Percentiles rank a stretch among this genome's conserved stretches.
These are phyloP conservation scores for Didymella glomerata DNA, from an alignment of 2,329 filamentous ascomycete genomes.

Conservation along the genomic window DNA sequence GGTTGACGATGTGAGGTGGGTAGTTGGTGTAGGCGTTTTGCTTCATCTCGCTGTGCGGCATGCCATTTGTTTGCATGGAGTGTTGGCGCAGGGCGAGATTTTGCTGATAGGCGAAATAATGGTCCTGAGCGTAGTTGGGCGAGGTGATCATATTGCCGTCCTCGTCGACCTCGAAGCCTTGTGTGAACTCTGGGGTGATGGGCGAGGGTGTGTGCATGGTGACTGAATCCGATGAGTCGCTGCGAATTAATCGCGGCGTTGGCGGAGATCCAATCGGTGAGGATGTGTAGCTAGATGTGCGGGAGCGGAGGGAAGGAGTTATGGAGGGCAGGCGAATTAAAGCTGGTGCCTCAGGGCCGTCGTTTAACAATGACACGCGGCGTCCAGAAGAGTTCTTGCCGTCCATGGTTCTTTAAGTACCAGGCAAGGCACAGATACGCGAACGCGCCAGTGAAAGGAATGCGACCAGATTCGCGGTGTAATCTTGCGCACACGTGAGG, in stretches of 20 bases:
- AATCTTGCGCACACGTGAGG: constrained; percentile 36
- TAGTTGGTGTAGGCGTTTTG: constrained; percentile 35
- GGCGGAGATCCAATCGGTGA: constrained; percentile 57
- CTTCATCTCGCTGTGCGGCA: constrained; percentile 10
- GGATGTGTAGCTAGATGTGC: constrained; percentile 56
- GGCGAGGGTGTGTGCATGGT: constrained; percentile 57
- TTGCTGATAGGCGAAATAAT: constrained; percentile 38
- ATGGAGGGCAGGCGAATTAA: constrained; percentile 49
- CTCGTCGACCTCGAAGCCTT: constrained; percentile 28
- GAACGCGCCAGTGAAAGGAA: constrained; percentile 44
- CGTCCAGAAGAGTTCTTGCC: constrained; percentile 60
- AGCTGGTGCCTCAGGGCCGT: constrained; percentile 49
- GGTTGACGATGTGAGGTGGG: constrained; percentile 33
- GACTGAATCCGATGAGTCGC: constrained; percentile 57
- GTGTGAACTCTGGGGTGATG: constrained; percentile 54
- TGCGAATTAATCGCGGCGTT: constrained; percentile 57
- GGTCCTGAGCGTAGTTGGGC: constrained; percentile 39
- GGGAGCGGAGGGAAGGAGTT: constrained; percentile 49
- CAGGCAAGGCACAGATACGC: constrained; percentile 36
- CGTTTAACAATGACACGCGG: constrained; percentile 61
- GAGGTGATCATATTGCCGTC: constrained; percentile 21
- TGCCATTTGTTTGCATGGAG: constrained; percentile 21
- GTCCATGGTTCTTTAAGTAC: constrained; percentile 55
- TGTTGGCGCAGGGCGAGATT: constrained; percentile 11
- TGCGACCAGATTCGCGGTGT: constrained; percentile 32